These are phyloP conservation scores for Collybiopsis luxurians DNA, from an alignment of 768 basidiomycete species.

Conservation along the genomic window DNA sequence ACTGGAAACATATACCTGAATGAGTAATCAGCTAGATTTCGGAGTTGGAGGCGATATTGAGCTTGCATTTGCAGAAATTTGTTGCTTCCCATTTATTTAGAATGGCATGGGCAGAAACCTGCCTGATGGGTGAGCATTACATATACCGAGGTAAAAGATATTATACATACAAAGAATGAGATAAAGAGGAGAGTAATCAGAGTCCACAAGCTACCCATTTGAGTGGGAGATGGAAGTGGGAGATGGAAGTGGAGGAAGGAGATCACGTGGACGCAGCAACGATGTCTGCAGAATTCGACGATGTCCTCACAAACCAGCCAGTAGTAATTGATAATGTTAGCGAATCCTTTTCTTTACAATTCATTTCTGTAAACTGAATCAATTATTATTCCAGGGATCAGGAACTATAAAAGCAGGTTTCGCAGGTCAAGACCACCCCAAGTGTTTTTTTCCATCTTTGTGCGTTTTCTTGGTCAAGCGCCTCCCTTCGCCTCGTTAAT, in stretches of 20 bases:
- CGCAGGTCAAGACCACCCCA: conserved; percentile 97
- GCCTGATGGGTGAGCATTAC: conserved; percentile 9
- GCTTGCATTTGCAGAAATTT: conserved; percentile 81
- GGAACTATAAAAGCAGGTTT: conserved; percentile 99
- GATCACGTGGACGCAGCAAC: conserved; percentile 8
- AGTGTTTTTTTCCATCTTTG: conserved; percentile 99
- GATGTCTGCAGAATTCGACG: conserved; percentile 89
- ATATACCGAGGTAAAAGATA: conserved; percentile 8
- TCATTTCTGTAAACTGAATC: conserved; percentile 21
- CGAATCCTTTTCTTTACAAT: conserved; percentile 9
- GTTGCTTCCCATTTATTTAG: conserved; percentile 86
- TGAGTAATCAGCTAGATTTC: conserved; percentile 9
- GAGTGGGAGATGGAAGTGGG: too few relatives aligned
- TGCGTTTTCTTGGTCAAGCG: conserved; percentile 53
- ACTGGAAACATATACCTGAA: conserved; percentile 86
- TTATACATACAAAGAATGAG: conserved; percentile 7
- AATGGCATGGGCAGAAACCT: conserved; percentile 40
- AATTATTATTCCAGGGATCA: conserved; percentile 68
- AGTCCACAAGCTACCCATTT: background rate
- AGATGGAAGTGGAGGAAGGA: background rate
- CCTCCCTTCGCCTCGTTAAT: conserved; percentile 16
- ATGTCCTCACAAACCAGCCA: conserved; percentile 96
- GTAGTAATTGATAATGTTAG: conserved; percentile 98
- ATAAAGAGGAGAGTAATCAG: conserved; percentile 1
- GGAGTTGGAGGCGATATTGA: background rate